A percentile compares a stretch with the other conserved stretches of the same genome.
Conservation (phyloP, 495 filamentous ascomycete genomes). For the Astrothelium macrocarpum region DNA sequence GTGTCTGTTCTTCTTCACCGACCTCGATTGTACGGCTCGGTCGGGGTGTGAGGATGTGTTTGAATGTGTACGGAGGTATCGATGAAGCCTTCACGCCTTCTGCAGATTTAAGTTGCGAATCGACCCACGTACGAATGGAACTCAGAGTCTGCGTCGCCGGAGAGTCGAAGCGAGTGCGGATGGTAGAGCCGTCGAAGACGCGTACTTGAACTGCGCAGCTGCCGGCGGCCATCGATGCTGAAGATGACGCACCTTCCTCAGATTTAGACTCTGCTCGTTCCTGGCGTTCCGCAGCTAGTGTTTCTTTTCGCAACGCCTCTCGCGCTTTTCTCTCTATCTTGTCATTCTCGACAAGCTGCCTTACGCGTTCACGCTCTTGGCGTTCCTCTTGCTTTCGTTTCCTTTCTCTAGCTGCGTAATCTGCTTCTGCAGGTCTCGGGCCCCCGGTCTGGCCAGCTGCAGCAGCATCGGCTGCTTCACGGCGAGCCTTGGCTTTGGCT, state of each 20-base stretch:
- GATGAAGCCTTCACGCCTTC: conserved; percentile 17
- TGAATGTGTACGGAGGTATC: conserved; percentile 64
- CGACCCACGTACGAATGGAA: conserved; percentile 71
- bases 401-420: conserved; percentile 16
- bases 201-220: conserved; percentile 68
- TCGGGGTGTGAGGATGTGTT: conserved; percentile 68
- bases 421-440: conserved; percentile 12
- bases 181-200: conserved; percentile 71
- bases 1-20: conserved; percentile 58
- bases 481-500: conserved; percentile 12
- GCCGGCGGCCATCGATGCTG: background rate
- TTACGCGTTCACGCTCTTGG: conserved; percentile 27
- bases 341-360: conserved; percentile 38
- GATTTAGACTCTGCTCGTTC: background rate
- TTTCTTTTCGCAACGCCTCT: conserved; percentile 40
- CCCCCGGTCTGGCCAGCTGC: conserved; percentile 7
- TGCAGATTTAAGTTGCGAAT: conserved; percentile 37
- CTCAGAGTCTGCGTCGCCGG: conserved; percentile 46
- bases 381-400: conserved; percentile 26
- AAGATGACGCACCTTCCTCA: background rate
- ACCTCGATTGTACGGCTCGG: conserved; percentile 64
- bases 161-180: conserved; percentile 61
- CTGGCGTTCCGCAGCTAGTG: conserved; percentile 16
- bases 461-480: conserved; percentile 14
- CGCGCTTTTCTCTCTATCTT: conserved; percentile 50